These are phyloP conservation scores for Podaxis sp. DNA, from an alignment of 768 basidiomycete species.

Conservation along the genomic window DNA sequence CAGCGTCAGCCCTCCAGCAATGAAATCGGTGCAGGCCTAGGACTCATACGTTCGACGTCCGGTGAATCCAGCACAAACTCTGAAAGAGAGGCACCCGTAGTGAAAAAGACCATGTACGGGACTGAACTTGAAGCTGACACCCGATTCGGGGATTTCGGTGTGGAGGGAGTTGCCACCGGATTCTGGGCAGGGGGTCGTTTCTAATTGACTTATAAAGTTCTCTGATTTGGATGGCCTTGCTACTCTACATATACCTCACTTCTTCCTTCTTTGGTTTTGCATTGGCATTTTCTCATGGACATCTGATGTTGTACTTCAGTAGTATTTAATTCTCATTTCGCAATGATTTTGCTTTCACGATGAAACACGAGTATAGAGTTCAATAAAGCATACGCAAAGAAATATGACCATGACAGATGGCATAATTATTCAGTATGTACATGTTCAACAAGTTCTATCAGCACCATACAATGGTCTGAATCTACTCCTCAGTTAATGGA, in stretches of 20 bases:
- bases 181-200: slow-evolving; percentile 61
- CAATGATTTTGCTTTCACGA: not conserved
- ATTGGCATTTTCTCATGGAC: slow-evolving; percentile 9
- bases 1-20: slow-evolving; percentile 36
- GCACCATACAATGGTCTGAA: slow-evolving; percentile 5
- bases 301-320: slow-evolving; percentile 8
- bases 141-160: slow-evolving; percentile 83
- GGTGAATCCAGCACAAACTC: slow-evolving; percentile 18
- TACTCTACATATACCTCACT: not conserved
- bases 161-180: slow-evolving; percentile 71
- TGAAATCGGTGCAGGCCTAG: slow-evolving; percentile 43
- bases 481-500: not conserved
- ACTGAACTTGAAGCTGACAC: slow-evolving; percentile 80
- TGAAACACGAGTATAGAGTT: not conserved
- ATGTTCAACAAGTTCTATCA: slow-evolving; percentile 1
- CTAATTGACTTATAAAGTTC: slow-evolving; percentile 19
- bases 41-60: slow-evolving; percentile 32
- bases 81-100: slow-evolving; percentile 34
- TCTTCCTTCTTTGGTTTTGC: not conserved
- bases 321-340: slow-evolving; percentile 1
- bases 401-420: slow-evolving; percentile 3
- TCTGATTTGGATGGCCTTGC: slow-evolving; percentile 13
- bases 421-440: not conserved
- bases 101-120: slow-evolving; percentile 78
- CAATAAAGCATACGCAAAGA: not conserved